Evolutionary conservation across 768 basidiomycete genomes (phyloP).

Genomic region (Fistulinella prunicolor): DNA sequence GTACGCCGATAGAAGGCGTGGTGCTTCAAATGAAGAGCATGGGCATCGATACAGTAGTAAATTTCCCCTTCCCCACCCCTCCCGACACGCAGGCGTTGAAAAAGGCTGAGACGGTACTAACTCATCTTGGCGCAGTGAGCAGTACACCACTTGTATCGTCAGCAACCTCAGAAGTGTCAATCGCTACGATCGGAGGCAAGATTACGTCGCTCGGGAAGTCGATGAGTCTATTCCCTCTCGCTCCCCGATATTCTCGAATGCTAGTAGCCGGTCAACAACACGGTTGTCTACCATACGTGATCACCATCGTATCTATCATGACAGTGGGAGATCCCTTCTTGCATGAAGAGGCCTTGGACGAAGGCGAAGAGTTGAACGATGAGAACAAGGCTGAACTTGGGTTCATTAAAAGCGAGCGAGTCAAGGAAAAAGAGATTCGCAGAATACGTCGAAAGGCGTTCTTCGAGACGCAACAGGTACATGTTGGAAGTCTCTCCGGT

Average conservation of each 20-base stretch:
- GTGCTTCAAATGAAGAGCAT: constrained; percentile 99
- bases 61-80: constrained; percentile 98
- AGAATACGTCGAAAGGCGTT: constrained; percentile 70
- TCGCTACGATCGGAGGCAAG: constrained; percentile 45
- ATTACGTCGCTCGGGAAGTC: constrained; percentile 89
- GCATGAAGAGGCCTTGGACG: constrained; percentile 66
- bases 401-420: constrained; percentile 45
- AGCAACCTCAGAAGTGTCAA: constrained; percentile 6
- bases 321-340: constrained; percentile 97
- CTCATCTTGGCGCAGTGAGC: constrained; percentile 79
- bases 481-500: constrained; percentile 11
- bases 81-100: constrained; percentile 74
- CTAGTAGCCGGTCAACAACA: constrained; percentile 83
- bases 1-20: constrained; percentile 95
- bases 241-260: constrained; percentile 96
- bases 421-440: constrained; percentile 54
- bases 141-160: constrained; percentile 26
- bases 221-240: constrained; percentile 92
- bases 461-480: constrained; percentile 78
- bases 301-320: constrained; percentile 85
- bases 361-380: constrained; percentile 39
- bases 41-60: constrained; percentile 94
- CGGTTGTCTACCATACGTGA: constrained; percentile 87
- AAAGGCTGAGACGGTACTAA: constrained; percentile 79
- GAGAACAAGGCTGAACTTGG: constrained; percentile 38